Percentiles rank a stretch among this genome's conserved stretches.
Evolutionary conservation across 352 stramenopile genomes (phyloP).

Genomic region (Pythium sukuiense): DNA sequence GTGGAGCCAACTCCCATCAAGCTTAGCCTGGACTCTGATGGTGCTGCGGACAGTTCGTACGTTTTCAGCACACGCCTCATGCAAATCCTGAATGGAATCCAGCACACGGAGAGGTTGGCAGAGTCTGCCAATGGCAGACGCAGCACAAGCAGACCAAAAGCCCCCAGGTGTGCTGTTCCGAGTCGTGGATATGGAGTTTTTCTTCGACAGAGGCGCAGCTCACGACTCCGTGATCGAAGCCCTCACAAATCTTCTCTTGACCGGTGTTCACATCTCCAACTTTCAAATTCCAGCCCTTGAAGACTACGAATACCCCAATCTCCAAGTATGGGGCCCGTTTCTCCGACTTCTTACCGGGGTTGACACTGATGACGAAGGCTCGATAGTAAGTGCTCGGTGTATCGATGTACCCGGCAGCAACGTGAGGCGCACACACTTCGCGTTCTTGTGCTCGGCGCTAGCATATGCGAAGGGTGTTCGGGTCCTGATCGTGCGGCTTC

Average conservation of each 20-base stretch:
- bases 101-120: neutral
- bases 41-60: neutral
- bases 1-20: neutral
- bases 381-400: neutral
- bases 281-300: neutral
- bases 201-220: neutral
- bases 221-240: constrained; percentile 10
- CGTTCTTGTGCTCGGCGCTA: constrained; percentile 2
- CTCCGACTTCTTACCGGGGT: neutral
- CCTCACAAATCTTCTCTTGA: neutral
- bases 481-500: neutral
- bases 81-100: neutral
- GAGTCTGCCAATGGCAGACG: too few relatives aligned
- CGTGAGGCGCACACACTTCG: neutral
- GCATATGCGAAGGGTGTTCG: constrained; percentile 1
- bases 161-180: neutral
- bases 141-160: neutral
- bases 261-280: constrained; percentile 1
- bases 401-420: neutral
- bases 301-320: neutral
- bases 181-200: neutral
- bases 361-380: constrained; percentile 1
- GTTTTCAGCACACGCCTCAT: neutral
- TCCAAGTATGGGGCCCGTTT: neutral
- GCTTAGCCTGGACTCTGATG: neutral